A percentile compares a stretch with the other conserved stretches of the same genome.
phyloP scores from a whole-genome alignment of 2,329 filamentous ascomycete genomes.

The Botrytis deweyae region DNA sequence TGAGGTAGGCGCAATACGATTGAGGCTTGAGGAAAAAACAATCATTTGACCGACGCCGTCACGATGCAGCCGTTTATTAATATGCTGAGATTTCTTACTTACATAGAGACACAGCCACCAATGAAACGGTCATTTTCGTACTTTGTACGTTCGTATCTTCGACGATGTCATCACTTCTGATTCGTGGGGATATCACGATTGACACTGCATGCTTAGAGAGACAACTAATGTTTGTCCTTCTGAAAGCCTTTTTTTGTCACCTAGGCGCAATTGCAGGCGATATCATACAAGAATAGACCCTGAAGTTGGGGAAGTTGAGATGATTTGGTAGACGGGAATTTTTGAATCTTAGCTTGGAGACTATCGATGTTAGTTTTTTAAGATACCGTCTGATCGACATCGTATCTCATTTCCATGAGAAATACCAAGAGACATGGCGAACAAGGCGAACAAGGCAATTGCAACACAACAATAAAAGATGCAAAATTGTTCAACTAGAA shows the following conservation, averaged over 20 bases:
- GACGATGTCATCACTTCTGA: not conserved
- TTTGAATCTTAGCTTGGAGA: not conserved
- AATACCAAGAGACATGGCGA: not conserved
- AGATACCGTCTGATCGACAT: not conserved
- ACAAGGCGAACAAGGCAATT: not conserved
- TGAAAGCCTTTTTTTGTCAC: not conserved
- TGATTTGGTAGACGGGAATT: not conserved
- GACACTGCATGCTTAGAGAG: not conserved
- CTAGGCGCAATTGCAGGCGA: conserved; percentile 5
- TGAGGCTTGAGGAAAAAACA: not conserved
- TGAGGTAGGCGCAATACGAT: not conserved
- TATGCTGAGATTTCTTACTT: not conserved
- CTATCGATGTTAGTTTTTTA: conserved; percentile 2
- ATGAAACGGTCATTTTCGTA: not conserved
- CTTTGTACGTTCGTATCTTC: not conserved
- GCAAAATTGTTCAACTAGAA: not conserved
- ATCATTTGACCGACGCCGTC: conserved; percentile 4
- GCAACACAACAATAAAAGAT: not conserved
- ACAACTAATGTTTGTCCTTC: not conserved
- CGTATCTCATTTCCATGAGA: conserved; percentile 5
- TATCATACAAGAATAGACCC: not conserved
- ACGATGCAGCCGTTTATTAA: conserved; percentile 1
- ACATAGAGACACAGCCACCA: conserved; percentile 4
- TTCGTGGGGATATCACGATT: conserved; percentile 11
- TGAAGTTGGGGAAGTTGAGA: conserved; percentile 4